phyloP scores from a whole-genome alignment of 139 green algal genomes.

The Klebsormidium nitens region DNA sequence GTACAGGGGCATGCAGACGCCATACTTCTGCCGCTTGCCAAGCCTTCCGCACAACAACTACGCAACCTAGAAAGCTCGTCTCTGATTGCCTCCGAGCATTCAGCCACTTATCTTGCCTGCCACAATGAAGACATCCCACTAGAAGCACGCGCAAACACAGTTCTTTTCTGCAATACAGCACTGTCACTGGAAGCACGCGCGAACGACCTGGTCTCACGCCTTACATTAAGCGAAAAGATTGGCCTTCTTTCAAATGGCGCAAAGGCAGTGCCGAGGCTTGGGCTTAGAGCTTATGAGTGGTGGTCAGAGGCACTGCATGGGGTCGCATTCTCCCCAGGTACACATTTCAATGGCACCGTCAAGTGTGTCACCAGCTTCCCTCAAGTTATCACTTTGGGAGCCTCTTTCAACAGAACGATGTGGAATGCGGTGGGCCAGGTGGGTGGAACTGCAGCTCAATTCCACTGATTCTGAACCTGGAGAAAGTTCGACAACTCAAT shows the following conservation, averaged over 20 bases:
- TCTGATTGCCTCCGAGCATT: too few relatives aligned
- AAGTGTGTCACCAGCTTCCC: constrained; percentile 18
- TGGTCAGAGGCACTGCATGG: constrained; percentile 20
- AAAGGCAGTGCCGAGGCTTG: neutral
- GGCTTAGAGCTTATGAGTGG: constrained; percentile 1
- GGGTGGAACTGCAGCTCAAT: neutral
- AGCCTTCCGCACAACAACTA: too few relatives aligned
- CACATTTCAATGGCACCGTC: neutral
- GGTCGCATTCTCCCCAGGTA: neutral
- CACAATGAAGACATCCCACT: too few relatives aligned
- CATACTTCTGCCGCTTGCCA: too few relatives aligned
- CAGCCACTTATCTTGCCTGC: too few relatives aligned
- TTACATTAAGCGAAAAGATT: constrained; percentile 9
- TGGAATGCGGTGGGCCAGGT: constrained; percentile 5
- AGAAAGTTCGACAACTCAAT: neutral
- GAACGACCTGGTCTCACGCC: neutral
- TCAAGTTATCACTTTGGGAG: neutral
- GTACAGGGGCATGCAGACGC: too few relatives aligned
- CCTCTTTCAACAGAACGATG: constrained; percentile 14
- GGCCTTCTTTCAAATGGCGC: neutral
- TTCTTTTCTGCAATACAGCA: constrained; percentile 5
- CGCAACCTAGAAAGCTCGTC: too few relatives aligned
- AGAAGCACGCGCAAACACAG: too few relatives aligned
- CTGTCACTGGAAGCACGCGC: neutral
- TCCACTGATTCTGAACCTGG: neutral